Evolutionary conservation across 768 basidiomycete genomes (phyloP).

Genomic region (Kwoniella dejecticola): DNA sequence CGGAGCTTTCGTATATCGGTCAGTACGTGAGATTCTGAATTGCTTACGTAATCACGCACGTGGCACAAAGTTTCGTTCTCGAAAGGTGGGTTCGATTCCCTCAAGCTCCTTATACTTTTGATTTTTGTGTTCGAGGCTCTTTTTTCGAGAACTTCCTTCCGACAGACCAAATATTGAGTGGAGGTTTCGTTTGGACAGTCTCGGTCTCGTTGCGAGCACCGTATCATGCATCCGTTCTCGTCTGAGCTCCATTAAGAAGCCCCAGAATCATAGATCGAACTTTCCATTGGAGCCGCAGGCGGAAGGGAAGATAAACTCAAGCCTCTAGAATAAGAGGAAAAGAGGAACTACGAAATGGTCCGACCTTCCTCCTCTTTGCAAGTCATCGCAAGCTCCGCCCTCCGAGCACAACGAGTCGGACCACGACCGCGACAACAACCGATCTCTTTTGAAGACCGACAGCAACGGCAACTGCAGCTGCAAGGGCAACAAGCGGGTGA

Average conservation of each 20-base stretch:
- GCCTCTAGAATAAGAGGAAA: no score
- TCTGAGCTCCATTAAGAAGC: no score
- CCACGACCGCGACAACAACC: constrained; percentile 3
- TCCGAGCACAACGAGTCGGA: background rate
- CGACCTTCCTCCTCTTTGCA: background rate
- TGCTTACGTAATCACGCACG: background rate
- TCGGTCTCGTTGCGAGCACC: no score
- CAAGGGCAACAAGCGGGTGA: background rate
- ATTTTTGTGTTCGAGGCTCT: background rate
- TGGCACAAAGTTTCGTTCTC: constrained; percentile 11
- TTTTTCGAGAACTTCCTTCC: no score
- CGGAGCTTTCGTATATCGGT: constrained; percentile 22
- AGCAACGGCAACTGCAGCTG: no score
- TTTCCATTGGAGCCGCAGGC: background rate
- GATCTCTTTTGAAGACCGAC: background rate
- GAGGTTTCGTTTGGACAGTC: no score
- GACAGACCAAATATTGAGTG: background rate
- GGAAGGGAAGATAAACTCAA: background rate
- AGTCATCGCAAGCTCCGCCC: background rate
- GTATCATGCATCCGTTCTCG: no score
- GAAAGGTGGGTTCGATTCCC: constrained; percentile 26
- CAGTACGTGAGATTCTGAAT: constrained; percentile 23
- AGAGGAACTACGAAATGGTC: background rate
- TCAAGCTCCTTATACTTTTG: constrained; percentile 8
- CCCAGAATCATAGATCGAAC: no score